These are phyloP conservation scores for Amanita phalloides DNA, from an alignment of 768 basidiomycete genomes.

Conservation along the genomic window DNA sequence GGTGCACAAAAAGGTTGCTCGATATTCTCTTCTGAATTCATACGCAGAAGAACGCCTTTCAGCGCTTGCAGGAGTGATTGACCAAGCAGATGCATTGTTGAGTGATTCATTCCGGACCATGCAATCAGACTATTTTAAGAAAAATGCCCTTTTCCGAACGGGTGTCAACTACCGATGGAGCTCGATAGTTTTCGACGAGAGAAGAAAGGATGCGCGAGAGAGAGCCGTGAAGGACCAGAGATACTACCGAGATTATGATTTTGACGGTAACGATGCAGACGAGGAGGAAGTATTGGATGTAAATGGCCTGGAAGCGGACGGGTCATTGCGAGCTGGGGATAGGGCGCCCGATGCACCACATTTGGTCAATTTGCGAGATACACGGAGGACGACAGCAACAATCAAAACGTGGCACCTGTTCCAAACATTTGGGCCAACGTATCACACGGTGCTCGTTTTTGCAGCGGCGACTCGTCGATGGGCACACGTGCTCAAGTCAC, in stretches of 20 bases:
- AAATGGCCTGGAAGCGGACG: conserved; percentile 14
- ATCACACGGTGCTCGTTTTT: conserved; percentile 34
- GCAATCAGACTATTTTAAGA: conserved; percentile 4
- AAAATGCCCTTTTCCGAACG: conserved; percentile 21
- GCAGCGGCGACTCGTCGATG: conserved; percentile 12
- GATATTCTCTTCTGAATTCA: conserved; percentile 23
- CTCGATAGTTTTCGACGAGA: conserved; percentile 25
- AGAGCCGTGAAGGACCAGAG: not conserved
- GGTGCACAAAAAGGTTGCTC: conserved; percentile 25
- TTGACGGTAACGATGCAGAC: conserved; percentile 12
- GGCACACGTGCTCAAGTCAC: conserved; percentile 7
- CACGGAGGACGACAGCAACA: conserved; percentile 8
- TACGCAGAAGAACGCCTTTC: conserved; percentile 35
- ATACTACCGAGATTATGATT: not conserved
- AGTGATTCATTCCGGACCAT: conserved; percentile 13
- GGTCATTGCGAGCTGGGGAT: conserved; percentile 27
- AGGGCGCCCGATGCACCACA: conserved; percentile 32
- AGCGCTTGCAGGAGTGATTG: conserved; percentile 34
- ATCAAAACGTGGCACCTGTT: conserved; percentile 18
- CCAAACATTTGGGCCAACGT: conserved; percentile 19
- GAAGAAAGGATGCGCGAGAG: not conserved
- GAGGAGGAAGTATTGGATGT: conserved; percentile 18
- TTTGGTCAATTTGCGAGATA: conserved; percentile 14
- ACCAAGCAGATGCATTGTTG: conserved; percentile 21
- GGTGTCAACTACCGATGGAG: conserved; percentile 37